phyloP scores from a whole-genome alignment of 2,329 filamentous ascomycete species.

The Ophiostoma populinum region DNA sequence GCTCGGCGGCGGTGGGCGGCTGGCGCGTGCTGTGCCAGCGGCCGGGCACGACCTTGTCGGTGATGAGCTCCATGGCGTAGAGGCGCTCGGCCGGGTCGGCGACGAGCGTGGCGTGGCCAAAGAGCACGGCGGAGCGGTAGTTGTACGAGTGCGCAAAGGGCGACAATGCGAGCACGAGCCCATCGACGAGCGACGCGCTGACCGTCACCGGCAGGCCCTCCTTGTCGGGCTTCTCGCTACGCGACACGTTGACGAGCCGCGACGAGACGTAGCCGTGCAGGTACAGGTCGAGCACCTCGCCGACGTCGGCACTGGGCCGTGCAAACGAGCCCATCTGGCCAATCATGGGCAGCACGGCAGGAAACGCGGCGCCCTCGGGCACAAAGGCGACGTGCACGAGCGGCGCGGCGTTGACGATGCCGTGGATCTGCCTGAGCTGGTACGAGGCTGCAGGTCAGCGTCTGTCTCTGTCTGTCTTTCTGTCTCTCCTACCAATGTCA shows the following conservation, averaged over 20 bases:
- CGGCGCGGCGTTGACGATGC: slow-evolving; percentile 55
- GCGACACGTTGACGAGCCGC: slow-evolving; percentile 53
- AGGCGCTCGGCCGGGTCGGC: slow-evolving; percentile 51
- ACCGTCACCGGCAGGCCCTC: slow-evolving; percentile 47
- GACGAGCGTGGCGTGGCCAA: slow-evolving; percentile 55
- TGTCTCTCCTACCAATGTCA: slow-evolving; percentile 34
- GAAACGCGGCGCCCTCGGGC: slow-evolving; percentile 46
- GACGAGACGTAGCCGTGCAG: slow-evolving; percentile 73
- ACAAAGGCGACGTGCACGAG: slow-evolving; percentile 71
- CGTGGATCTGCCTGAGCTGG: slow-evolving; percentile 54
- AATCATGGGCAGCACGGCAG: slow-evolving; percentile 69
- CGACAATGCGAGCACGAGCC: slow-evolving; percentile 61
- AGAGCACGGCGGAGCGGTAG: slow-evolving; percentile 65
- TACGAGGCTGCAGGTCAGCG: slow-evolving; percentile 40
- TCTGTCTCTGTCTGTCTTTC: not conserved
- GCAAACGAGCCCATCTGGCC: slow-evolving; percentile 62
- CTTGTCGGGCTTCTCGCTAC: slow-evolving; percentile 12
- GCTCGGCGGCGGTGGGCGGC: slow-evolving; percentile 56
- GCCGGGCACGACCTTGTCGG: slow-evolving; percentile 50
- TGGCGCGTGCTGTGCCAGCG: slow-evolving; percentile 54
- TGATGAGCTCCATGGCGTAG: slow-evolving; percentile 65
- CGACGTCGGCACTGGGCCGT: slow-evolving; percentile 37
- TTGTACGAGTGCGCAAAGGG: slow-evolving; percentile 74
- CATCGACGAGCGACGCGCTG: slow-evolving; percentile 59
- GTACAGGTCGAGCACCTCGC: slow-evolving; percentile 57